A percentile compares a stretch with the other conserved stretches of the same genome.
Conservation (phyloP, 192 early-diverging fungal genomes). For the Linnemannia elongata region DNA sequence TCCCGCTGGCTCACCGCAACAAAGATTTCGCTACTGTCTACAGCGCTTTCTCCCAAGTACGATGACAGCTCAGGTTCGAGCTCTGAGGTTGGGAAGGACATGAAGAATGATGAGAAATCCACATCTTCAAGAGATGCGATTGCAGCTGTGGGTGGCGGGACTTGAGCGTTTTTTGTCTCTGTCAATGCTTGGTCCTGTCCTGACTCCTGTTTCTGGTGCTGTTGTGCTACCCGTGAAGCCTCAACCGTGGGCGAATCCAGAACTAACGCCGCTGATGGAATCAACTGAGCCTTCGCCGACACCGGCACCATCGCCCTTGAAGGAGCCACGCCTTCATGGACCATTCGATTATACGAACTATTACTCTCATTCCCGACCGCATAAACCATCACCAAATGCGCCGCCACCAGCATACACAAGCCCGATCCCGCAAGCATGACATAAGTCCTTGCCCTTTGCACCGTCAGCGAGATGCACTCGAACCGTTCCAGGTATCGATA, state of each 20-base stretch:
- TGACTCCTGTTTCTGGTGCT: neutral
- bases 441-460: conserved; percentile 42
- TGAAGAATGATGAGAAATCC: neutral
- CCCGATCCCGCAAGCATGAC: conserved; percentile 48
- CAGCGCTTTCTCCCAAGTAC: neutral
- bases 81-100: neutral
- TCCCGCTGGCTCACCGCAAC: no score
- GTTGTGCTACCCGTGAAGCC: neutral
- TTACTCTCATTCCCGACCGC: conserved; percentile 22
- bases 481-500: conserved; percentile 46
- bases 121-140: neutral
- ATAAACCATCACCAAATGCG: conserved; percentile 41
- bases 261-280: neutral
- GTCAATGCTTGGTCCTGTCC: neutral
- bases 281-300: neutral
- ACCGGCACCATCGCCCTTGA: neutral
- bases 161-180: neutral
- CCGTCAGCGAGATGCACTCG: conserved; percentile 26
- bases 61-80: neutral
- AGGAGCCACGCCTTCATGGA: neutral
- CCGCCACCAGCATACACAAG: conserved; percentile 30
- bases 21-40: neutral
- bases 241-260: neutral
- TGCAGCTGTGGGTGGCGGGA: neutral
- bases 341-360: conserved; percentile 21